phyloP scores from a whole-genome alignment of 176 grass and related monocot species.

The Avena sativa region DNA sequence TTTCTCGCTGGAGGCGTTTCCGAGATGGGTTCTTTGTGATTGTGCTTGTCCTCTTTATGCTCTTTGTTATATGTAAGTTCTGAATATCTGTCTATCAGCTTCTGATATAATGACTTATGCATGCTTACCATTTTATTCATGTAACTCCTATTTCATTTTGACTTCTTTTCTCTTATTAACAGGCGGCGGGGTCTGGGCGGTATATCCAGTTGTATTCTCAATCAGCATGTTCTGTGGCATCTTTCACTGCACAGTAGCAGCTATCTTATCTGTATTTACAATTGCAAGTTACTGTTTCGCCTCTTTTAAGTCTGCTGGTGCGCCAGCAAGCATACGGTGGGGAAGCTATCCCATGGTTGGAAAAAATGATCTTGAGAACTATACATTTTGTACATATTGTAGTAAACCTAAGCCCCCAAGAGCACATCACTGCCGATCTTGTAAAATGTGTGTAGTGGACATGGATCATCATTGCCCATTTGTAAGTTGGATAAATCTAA shows the following conservation, averaged over 20 bases:
- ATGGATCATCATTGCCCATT: slow-evolving; percentile 99
- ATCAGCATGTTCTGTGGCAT: slow-evolving; percentile 78
- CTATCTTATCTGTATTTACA: slow-evolving; percentile 67
- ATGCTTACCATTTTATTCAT: neutral
- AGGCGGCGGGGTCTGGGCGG: slow-evolving; percentile 89
- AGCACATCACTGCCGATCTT: slow-evolving; percentile 97
- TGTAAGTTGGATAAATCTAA: slow-evolving; percentile 66
- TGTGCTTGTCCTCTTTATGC: slow-evolving; percentile 78
- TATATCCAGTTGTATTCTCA: slow-evolving; percentile 86
- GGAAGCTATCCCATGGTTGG: slow-evolving; percentile 90
- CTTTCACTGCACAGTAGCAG: slow-evolving; percentile 76
- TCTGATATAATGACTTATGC: neutral
- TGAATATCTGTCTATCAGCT: neutral
- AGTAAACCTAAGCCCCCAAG: slow-evolving; percentile 87
- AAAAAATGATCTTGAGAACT: slow-evolving; percentile 85
- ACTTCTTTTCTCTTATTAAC: slow-evolving; percentile 33
- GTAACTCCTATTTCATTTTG: slow-evolving; percentile 19
- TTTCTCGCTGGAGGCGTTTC: slow-evolving; percentile 76
- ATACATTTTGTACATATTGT: slow-evolving; percentile 88
- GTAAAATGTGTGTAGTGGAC: slow-evolving; percentile 92
- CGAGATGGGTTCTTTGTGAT: slow-evolving; percentile 80
- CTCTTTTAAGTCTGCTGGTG: slow-evolving; percentile 72
- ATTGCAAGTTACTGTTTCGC: slow-evolving; percentile 80
- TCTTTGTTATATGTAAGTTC: slow-evolving; percentile 92
- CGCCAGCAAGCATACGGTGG: slow-evolving; percentile 70